A percentile compares a stretch with the other conserved stretches of the same genome.
Conservation (phyloP, 345 rosid species). For the Pugionium dolabratum region DNA sequence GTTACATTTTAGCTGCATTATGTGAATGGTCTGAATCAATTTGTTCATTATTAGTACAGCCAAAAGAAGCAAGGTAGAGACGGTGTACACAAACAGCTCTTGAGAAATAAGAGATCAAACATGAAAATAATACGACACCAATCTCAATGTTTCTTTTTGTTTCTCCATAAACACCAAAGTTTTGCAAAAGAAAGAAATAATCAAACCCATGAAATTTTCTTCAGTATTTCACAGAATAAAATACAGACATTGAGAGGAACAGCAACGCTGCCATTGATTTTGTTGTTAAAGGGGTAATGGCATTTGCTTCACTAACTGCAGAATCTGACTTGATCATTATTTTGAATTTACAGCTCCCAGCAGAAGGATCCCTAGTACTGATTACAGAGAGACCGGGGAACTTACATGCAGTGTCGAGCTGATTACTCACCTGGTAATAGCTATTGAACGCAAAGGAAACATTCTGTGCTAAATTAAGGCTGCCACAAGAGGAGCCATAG, state of each 20-base stretch:
- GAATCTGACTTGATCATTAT: constrained; percentile 51
- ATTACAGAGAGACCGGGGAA: constrained; percentile 53
- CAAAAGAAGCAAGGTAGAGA: constrained; percentile 16
- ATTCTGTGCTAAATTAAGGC: constrained; percentile 49
- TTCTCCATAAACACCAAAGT: constrained; percentile 30
- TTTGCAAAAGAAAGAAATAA: constrained; percentile 24
- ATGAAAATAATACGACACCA: constrained; percentile 20
- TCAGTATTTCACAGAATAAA: constrained; percentile 36
- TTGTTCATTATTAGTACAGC: not conserved
- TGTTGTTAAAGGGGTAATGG: constrained; percentile 7
- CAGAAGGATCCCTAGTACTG: constrained; percentile 50
- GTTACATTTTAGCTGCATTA: constrained; percentile 65
- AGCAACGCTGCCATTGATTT: constrained; percentile 21
- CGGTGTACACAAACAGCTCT: constrained; percentile 13
- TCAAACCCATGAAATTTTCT: constrained; percentile 21
- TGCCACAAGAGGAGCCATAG: constrained; percentile 58
- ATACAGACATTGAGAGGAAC: constrained; percentile 30
- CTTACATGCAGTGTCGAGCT: constrained; percentile 58
- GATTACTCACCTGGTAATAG: constrained; percentile 59
- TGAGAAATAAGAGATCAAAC: constrained; percentile 31
- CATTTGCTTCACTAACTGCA: constrained; percentile 24
- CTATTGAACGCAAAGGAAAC: constrained; percentile 67
- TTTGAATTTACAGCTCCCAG: constrained; percentile 55
- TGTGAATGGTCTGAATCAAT: constrained; percentile 75
- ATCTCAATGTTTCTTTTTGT: constrained; percentile 24